phyloP scores from a whole-genome alignment of 305 asterid species.

The Solanum hybrid region DNA sequence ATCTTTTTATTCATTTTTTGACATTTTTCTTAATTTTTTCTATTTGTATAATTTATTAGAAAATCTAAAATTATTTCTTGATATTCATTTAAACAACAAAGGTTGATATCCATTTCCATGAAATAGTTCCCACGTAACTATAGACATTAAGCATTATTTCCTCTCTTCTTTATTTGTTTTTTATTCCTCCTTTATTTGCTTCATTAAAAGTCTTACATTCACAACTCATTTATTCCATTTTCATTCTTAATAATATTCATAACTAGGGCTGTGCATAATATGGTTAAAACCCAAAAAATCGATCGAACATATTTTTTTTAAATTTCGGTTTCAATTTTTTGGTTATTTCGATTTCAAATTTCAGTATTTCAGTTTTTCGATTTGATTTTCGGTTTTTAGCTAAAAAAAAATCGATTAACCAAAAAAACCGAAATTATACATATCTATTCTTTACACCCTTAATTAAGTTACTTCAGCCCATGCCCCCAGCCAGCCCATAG shows the following conservation, averaged over 20 bases:
- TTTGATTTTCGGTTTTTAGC: too few relatives aligned
- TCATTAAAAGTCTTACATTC: too few relatives aligned
- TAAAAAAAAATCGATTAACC: too few relatives aligned
- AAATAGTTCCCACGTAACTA: not conserved
- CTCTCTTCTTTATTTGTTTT: not conserved
- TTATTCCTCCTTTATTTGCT: not conserved
- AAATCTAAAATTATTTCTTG: too few relatives aligned
- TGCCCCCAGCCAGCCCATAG: not conserved
- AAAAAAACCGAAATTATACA: too few relatives aligned
- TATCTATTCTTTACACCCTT: not conserved
- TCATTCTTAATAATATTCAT: too few relatives aligned
- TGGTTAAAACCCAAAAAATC: not conserved
- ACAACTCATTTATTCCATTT: not conserved
- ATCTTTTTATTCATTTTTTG: too few relatives aligned
- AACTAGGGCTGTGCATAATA: not conserved
- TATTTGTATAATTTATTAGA: too few relatives aligned
- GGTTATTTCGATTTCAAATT: too few relatives aligned
- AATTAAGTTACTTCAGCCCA: not conserved
- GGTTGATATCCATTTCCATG: not conserved
- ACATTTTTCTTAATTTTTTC: too few relatives aligned
- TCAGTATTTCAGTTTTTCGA: not conserved
- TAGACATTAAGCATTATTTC: not conserved
- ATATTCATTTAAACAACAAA: not conserved
- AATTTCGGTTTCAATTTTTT: too few relatives aligned
- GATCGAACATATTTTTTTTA: rapidly evolving